Conservation (phyloP, 2,329 filamentous ascomycete genomes). For the Rugonectria rugulosa region DNA sequence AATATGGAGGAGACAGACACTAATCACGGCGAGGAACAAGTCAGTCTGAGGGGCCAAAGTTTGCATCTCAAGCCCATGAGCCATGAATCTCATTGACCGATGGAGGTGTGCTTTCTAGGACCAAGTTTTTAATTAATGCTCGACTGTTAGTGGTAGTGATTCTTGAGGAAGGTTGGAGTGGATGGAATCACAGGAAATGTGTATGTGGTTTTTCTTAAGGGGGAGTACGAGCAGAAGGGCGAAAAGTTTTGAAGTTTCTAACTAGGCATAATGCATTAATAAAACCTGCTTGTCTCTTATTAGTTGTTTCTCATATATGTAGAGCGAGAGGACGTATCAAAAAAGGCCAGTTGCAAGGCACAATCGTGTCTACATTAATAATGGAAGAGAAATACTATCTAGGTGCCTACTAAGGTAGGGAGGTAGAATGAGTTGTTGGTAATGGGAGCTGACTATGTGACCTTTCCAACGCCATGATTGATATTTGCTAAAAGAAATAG, state of each 20-base stretch:
- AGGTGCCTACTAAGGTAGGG: too few species aligned
- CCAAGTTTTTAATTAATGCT: slow-evolving; percentile 32
- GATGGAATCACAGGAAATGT: slow-evolving; percentile 30
- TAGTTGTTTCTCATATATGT: neutral
- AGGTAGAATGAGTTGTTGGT: too few species aligned
- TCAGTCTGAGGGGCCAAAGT: slow-evolving; percentile 23
- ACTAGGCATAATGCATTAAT: slow-evolving; percentile 33
- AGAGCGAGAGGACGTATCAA: neutral
- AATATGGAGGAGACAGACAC: slow-evolving; percentile 52
- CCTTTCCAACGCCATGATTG: slow-evolving; percentile 22
- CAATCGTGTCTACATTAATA: neutral
- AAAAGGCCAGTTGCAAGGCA: neutral
- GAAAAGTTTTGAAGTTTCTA: slow-evolving; percentile 21
- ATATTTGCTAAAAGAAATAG: slow-evolving; percentile 5
- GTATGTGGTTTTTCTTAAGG: slow-evolving; percentile 33
- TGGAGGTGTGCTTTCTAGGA: slow-evolving; percentile 18
- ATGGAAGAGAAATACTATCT: too few species aligned
- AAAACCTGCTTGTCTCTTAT: slow-evolving; percentile 32
- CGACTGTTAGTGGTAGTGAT: slow-evolving; percentile 31
- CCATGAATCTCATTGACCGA: slow-evolving; percentile 24
- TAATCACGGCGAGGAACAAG: slow-evolving; percentile 32
- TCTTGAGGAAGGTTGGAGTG: slow-evolving; percentile 24
- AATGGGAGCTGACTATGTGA: too few species aligned
- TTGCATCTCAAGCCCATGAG: slow-evolving; percentile 37
- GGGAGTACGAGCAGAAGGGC: slow-evolving; percentile 15